A percentile compares a stretch with the other conserved stretches of the same genome.
phyloP scores from a whole-genome alignment of 768 basidiomycete genomes.

The Pleurotus ostreatus region DNA sequence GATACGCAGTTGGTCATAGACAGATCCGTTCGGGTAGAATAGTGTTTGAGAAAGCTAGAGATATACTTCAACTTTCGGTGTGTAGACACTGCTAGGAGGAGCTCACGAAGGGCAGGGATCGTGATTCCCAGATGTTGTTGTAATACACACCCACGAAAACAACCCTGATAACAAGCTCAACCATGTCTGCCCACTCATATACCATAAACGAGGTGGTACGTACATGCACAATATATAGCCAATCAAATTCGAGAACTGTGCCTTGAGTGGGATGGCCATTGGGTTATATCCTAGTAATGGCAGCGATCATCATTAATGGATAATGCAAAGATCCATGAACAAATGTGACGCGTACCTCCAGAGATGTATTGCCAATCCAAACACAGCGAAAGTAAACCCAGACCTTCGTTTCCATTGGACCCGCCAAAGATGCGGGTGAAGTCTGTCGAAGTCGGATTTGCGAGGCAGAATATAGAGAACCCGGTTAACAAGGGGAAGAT shows the following conservation, averaged over 20 bases:
- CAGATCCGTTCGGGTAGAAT: slow-evolving; percentile 45
- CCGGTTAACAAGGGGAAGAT: slow-evolving; percentile 61
- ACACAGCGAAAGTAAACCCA: slow-evolving; percentile 53
- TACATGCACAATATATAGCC: slow-evolving; percentile 49
- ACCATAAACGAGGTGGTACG: slow-evolving; percentile 14
- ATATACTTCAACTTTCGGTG: slow-evolving; percentile 29
- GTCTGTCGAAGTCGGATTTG: slow-evolving; percentile 37
- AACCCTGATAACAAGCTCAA: slow-evolving; percentile 20
- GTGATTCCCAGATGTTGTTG: slow-evolving; percentile 48
- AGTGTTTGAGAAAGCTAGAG: slow-evolving; percentile 37
- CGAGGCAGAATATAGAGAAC: slow-evolving; percentile 54
- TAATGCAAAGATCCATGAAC: background rate
- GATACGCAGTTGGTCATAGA: slow-evolving; percentile 36
- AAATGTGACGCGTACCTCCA: slow-evolving; percentile 22
- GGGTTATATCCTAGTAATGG: slow-evolving; percentile 32
- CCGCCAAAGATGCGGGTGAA: slow-evolving; percentile 65
- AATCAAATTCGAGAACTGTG: slow-evolving; percentile 44
- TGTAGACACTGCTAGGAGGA: background rate
- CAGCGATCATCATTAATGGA: background rate
- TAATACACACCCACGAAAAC: slow-evolving; percentile 51
- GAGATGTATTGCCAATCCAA: slow-evolving; percentile 64
- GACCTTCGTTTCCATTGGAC: slow-evolving; percentile 59
- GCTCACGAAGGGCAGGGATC: slow-evolving; percentile 25
- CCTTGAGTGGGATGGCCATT: slow-evolving; percentile 46
- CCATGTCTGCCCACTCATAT: background rate